Percentiles rank a stretch among this genome's conserved stretches.
These are phyloP conservation scores for Erucastrum elatum DNA, from an alignment of 345 rosid genomes.

Conservation along the genomic window DNA sequence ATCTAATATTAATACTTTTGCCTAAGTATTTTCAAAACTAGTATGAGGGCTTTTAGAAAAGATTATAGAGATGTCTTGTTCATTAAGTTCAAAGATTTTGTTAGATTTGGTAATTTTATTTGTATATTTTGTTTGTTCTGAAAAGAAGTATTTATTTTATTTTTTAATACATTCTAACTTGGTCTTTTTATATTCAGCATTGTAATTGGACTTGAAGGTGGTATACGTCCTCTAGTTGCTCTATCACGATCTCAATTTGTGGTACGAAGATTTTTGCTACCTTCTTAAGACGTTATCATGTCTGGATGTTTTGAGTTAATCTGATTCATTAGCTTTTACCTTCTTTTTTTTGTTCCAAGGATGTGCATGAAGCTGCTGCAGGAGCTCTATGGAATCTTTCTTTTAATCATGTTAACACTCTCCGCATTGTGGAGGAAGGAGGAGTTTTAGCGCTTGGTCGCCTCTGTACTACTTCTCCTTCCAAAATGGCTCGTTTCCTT, in stretches of 20 bases:
- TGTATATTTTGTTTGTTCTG: neutral
- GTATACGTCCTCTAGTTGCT: slow-evolving; percentile 66
- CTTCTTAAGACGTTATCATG: neutral
- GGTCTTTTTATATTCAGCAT: slow-evolving; percentile 43
- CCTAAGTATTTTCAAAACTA: neutral
- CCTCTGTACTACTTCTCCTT: slow-evolving; percentile 61
- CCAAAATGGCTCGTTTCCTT: slow-evolving; percentile 83
- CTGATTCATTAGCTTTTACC: neutral
- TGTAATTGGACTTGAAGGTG: slow-evolving; percentile 80
- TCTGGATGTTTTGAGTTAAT: neutral
- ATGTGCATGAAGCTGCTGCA: slow-evolving; percentile 85
- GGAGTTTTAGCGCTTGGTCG: slow-evolving; percentile 64
- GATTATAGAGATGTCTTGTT: neutral
- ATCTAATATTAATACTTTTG: neutral
- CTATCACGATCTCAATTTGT: slow-evolving; percentile 39
- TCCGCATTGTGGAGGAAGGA: slow-evolving; percentile 70
- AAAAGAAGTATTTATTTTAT: neutral
- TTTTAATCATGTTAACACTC: slow-evolving; percentile 66
- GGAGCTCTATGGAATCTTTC: slow-evolving; percentile 93
- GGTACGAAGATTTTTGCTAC: neutral
- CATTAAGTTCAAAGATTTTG: slow-evolving; percentile 1
- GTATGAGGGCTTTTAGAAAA: neutral
- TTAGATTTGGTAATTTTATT: neutral
- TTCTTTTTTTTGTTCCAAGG: slow-evolving; percentile 41
- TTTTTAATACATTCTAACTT: neutral